phyloP scores from a whole-genome alignment of 768 basidiomycete species.

The Rubroboletus pulcherrimus region DNA sequence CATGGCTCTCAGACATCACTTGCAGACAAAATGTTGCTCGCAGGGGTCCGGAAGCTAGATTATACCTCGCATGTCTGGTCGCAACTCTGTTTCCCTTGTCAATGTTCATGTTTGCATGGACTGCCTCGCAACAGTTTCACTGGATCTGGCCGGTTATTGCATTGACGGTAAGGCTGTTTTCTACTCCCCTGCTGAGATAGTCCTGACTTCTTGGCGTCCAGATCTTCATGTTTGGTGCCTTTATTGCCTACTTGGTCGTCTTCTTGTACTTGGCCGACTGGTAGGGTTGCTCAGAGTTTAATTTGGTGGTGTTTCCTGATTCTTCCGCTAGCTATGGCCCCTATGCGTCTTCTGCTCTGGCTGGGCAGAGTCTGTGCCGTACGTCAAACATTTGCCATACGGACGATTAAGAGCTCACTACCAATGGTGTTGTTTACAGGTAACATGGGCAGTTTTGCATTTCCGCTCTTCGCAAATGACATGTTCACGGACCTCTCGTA shows the following conservation, averaged over 20 bases:
- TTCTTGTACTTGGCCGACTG: slow-evolving; percentile 62
- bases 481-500: slow-evolving; percentile 57
- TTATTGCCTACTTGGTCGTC: slow-evolving; percentile 50
- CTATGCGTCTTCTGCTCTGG: slow-evolving; percentile 64
- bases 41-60: slow-evolving; percentile 50
- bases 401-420: not conserved
- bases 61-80: slow-evolving; percentile 53
- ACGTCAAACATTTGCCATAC: slow-evolving; percentile 16
- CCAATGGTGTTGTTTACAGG: slow-evolving; percentile 29
- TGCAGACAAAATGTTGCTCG: slow-evolving; percentile 26
- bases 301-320: not conserved
- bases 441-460: slow-evolving; percentile 47
- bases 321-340: slow-evolving; percentile 41
- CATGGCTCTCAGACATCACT: slow-evolving; percentile 24
- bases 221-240: slow-evolving; percentile 49
- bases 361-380: slow-evolving; percentile 59
- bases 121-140: slow-evolving; percentile 46
- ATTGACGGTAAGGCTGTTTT: slow-evolving; percentile 4
- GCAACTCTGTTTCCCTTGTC: slow-evolving; percentile 50
- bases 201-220: slow-evolving; percentile 12
- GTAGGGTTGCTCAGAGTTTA: slow-evolving; percentile 27
- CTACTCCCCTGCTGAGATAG: not conserved
- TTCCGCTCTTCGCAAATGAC: slow-evolving; percentile 58
- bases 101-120: slow-evolving; percentile 73
- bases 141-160: slow-evolving; percentile 49